Conservation (phyloP, 768 basidiomycete species). For the Boletus pseudo-olivaceus region DNA sequence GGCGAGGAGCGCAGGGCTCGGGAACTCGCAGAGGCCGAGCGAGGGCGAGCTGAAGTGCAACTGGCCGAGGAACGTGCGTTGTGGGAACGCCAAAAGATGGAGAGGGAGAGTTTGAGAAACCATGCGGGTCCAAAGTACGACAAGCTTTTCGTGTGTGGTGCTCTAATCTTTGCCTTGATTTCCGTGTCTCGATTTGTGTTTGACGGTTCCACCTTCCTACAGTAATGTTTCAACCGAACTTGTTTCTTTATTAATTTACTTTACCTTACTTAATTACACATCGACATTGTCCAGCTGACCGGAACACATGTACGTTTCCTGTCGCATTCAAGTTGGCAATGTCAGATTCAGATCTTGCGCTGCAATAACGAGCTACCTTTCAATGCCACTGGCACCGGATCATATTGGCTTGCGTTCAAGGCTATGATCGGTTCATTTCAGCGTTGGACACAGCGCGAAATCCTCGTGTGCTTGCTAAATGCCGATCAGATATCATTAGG, state of each 20-base stretch:
- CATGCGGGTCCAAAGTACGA: not conserved
- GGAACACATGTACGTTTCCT: not conserved
- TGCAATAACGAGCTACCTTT: not conserved
- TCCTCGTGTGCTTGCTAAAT: slow-evolving; percentile 7
- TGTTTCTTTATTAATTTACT: not conserved
- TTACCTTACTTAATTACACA: not conserved
- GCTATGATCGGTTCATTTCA: not conserved
- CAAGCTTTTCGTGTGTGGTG: slow-evolving; percentile 14
- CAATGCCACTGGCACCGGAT: not conserved
- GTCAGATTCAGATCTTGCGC: not conserved
- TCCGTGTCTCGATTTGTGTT: slow-evolving; percentile 14
- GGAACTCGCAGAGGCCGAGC: slow-evolving; percentile 16
- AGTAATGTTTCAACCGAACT: not conserved
- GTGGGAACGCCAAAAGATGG: slow-evolving; percentile 5
- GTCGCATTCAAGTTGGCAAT: not conserved
- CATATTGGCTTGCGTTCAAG: not conserved
- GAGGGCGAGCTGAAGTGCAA: slow-evolving; percentile 11
- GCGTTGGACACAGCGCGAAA: not conserved
- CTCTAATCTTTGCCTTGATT: slow-evolving; percentile 12
- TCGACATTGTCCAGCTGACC: not conserved
- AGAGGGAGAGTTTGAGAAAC: not conserved
- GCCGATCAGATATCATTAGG: not conserved
- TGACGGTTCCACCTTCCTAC: not conserved
- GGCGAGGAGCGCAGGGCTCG: slow-evolving; percentile 20
- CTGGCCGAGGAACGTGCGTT: slow-evolving; percentile 13